Conservation (phyloP, 1,284 basidiomycete genomes). For the Rhodotorula glutinis region DNA sequence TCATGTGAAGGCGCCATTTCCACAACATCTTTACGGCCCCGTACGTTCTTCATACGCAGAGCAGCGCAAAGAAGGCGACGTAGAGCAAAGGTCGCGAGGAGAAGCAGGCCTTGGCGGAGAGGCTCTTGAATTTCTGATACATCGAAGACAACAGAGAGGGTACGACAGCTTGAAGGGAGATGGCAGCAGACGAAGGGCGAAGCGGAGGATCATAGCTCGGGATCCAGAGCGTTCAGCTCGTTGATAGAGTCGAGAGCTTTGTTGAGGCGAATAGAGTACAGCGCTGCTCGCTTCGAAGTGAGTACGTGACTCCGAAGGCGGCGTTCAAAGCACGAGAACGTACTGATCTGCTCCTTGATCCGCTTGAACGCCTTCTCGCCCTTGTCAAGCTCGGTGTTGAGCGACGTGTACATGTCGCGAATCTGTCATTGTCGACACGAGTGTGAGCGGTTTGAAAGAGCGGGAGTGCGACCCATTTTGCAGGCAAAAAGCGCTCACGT, state of each 20-base stretch:
- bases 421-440: slow-evolving; percentile 13
- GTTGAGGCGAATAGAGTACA: slow-evolving; percentile 37
- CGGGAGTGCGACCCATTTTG: too few species aligned
- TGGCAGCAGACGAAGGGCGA: too few species aligned
- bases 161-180: too few species aligned
- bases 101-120: too few species aligned
- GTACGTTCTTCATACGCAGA: too few species aligned
- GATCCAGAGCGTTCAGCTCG: slow-evolving; percentile 18
- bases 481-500: slow-evolving; percentile 17
- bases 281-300: slow-evolving; percentile 4
- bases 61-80: too few species aligned
- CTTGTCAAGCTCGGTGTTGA: slow-evolving; percentile 34
- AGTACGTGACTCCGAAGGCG: not conserved
- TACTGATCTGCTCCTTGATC: slow-evolving; percentile 35
- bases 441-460: not conserved
- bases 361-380: slow-evolving; percentile 37
- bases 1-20: too few species aligned
- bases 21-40: too few species aligned
- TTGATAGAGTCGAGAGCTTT: slow-evolving; percentile 38
- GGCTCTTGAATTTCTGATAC: too few species aligned
- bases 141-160: too few species aligned
- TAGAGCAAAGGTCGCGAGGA: too few species aligned
- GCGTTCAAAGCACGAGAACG: not conserved
- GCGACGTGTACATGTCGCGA: slow-evolving; percentile 20
- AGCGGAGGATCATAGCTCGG: slow-evolving; percentile 15